A percentile compares a stretch with the other conserved stretches of the same genome.
Evolutionary conservation across 371 early-diverging fungal species (phyloP).

Genomic region (Catenaria anguillulae): DNA sequence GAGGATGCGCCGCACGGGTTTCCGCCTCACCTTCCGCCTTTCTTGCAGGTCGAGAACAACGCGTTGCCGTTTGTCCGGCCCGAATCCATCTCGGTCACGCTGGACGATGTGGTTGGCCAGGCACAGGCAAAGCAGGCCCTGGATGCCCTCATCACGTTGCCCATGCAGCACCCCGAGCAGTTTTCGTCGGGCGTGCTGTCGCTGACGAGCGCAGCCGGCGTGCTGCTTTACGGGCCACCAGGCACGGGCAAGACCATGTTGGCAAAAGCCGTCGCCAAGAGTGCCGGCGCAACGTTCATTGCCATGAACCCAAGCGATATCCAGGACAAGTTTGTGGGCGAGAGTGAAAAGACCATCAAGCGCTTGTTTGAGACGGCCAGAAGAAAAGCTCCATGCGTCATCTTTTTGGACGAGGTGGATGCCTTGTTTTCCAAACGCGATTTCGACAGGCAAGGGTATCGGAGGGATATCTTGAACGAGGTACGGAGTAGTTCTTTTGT

Average conservation of each 20-base stretch:
- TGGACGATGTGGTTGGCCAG: slow-evolving; percentile 42
- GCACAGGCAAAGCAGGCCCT: slow-evolving; percentile 56
- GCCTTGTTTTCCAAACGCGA: slow-evolving; percentile 79
- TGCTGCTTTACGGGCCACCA: slow-evolving; percentile 93
- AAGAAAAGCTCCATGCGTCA: slow-evolving; percentile 87
- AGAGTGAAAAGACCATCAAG: slow-evolving; percentile 91
- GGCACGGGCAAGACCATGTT: slow-evolving; percentile 96
- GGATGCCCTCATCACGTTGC: slow-evolving; percentile 71
- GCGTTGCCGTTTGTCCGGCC: slow-evolving; percentile 34
- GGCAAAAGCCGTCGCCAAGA: slow-evolving; percentile 91
- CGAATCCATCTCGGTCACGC: slow-evolving; percentile 42
- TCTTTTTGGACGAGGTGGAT: slow-evolving; percentile 98
- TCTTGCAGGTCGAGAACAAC: too few species aligned
- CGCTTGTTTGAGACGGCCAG: slow-evolving; percentile 84
- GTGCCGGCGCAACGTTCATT: slow-evolving; percentile 83
- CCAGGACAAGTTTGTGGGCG: slow-evolving; percentile 93
- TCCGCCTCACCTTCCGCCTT: too few species aligned
- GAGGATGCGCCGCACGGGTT: too few species aligned
- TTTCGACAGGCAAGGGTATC: slow-evolving; percentile 28
- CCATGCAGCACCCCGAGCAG: slow-evolving; percentile 61
- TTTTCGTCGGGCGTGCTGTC: slow-evolving; percentile 61
- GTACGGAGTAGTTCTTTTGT: too few species aligned
- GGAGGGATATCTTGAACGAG: slow-evolving; percentile 14
- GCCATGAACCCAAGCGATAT: slow-evolving; percentile 88
- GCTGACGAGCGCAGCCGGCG: slow-evolving; percentile 59